Conservation (phyloP, 768 basidiomycete genomes). For the Lactarius pseudohatsudake region DNA sequence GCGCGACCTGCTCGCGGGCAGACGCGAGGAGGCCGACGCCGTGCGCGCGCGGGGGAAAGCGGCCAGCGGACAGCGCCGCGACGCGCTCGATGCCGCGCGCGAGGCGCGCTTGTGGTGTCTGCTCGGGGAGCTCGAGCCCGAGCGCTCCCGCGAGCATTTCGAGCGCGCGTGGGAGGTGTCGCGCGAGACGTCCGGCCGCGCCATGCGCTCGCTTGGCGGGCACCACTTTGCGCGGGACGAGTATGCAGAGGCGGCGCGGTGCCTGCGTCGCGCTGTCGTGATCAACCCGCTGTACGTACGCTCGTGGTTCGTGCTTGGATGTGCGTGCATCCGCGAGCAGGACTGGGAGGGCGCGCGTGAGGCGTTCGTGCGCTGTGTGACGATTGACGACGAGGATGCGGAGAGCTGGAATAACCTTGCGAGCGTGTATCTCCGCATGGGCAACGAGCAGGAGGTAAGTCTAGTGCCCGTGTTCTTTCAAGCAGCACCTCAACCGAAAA, state of each 20-base stretch:
- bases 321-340: slow-evolving; percentile 79
- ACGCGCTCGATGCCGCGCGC: slow-evolving; percentile 58
- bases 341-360: slow-evolving; percentile 81
- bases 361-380: slow-evolving; percentile 83
- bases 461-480: background rate
- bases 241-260: slow-evolving; percentile 61
- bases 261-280: slow-evolving; percentile 69
- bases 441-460: slow-evolving; percentile 36
- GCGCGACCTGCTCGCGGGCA: slow-evolving; percentile 79
- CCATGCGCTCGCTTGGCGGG: slow-evolving; percentile 90
- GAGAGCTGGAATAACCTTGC: slow-evolving; percentile 99
- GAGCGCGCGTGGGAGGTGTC: slow-evolving; percentile 84
- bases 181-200: slow-evolving; percentile 75
- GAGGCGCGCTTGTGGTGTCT: slow-evolving; percentile 95
- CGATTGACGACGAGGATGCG: slow-evolving; percentile 92
- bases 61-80: slow-evolving; percentile 42
- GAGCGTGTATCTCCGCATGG: slow-evolving; percentile 87
- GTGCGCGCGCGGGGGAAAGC: slow-evolving; percentile 54
- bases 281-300: slow-evolving; percentile 89
- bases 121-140: slow-evolving; percentile 85
- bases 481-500: too few species aligned
- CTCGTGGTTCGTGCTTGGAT: slow-evolving; percentile 97
- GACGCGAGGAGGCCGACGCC: slow-evolving; percentile 77
- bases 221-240: slow-evolving; percentile 70
- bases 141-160: slow-evolving; percentile 71